These are phyloP conservation scores for Daedaleopsis sinensis DNA, from an alignment of 768 basidiomycete genomes.

Conservation along the genomic window DNA sequence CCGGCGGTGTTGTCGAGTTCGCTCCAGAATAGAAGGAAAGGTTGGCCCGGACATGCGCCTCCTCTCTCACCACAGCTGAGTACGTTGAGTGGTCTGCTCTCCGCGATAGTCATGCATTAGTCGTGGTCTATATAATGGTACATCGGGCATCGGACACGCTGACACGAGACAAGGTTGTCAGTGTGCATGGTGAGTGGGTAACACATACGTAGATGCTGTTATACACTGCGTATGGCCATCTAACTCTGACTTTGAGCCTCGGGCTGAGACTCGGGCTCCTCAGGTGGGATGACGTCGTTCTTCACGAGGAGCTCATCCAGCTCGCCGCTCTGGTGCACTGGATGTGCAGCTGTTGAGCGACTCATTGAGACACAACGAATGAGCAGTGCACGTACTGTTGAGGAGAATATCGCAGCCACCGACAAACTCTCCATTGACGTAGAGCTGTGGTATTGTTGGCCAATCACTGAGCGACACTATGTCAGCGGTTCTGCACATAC, in stretches of 20 bases:
- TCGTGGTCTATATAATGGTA: conserved; percentile 6
- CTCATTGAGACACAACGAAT: neutral
- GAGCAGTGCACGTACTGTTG: conserved; percentile 50
- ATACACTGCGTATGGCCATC: neutral
- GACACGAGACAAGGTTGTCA: too few species aligned
- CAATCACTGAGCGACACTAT: conserved; percentile 66
- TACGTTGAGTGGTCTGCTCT: neutral
- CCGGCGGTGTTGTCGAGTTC: conserved; percentile 60
- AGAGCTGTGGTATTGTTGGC: conserved; percentile 97
- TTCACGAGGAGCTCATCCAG: conserved; percentile 80
- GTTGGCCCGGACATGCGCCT: neutral
- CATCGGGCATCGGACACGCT: neutral
- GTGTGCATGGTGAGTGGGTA: neutral
- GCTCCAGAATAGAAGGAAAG: conserved; percentile 23
- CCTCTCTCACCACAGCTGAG: neutral
- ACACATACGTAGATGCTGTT: neutral
- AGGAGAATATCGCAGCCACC: conserved; percentile 97
- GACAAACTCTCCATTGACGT: conserved; percentile 92
- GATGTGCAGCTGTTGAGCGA: conserved; percentile 1
- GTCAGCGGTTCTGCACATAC: conserved; percentile 5
- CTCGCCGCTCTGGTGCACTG: conserved; percentile 97
- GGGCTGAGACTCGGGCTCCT: conserved; percentile 11
- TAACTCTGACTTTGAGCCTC: conserved; percentile 5
- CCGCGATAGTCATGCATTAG: neutral
- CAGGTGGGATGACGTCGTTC: conserved; percentile 66